Evolutionary conservation across 73 alveolate species (phyloP).

Genomic region (Symbiodinium natans): DNA sequence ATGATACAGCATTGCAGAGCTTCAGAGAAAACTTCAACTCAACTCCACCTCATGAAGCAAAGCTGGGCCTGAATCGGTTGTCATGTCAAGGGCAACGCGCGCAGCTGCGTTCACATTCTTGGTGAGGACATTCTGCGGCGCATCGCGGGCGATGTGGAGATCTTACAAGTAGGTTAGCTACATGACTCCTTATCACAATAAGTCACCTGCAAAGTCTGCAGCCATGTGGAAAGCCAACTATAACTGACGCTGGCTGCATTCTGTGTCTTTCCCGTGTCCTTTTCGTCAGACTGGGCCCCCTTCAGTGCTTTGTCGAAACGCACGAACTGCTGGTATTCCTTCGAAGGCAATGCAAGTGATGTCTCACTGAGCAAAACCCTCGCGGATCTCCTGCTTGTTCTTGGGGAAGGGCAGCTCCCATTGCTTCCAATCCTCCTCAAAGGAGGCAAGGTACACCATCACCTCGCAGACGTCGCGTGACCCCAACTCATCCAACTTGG

Average conservation of each 20-base stretch:
- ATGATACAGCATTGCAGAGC: too few relatives aligned
- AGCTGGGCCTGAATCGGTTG: conserved; percentile 53
- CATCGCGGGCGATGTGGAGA: neutral
- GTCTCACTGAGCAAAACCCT: neutral
- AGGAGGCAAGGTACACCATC: conserved; percentile 29
- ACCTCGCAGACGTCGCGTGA: too few relatives aligned
- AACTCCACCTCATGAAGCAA: too few relatives aligned
- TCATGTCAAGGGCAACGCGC: conserved; percentile 41
- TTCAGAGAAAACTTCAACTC: too few relatives aligned
- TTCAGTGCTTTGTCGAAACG: conserved; percentile 43
- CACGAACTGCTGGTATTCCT: conserved; percentile 57
- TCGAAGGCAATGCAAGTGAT: neutral
- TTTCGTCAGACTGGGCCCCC: conserved; percentile 66
- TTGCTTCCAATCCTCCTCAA: conserved; percentile 82
- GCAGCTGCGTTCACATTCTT: conserved; percentile 68
- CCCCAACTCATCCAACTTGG: too few relatives aligned
- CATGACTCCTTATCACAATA: neutral
- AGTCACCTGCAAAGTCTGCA: neutral
- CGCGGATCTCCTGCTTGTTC: neutral
- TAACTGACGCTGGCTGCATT: neutral
- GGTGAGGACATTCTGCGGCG: conserved; percentile 27
- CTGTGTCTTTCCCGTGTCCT: neutral
- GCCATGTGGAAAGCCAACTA: neutral
- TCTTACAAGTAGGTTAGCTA: neutral
- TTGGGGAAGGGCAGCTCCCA: conserved; percentile 53